A percentile compares a stretch with the other conserved stretches of the same genome.
These are phyloP conservation scores for Lactarius evosmus DNA, from an alignment of 768 basidiomycete species.

Conservation along the genomic window DNA sequence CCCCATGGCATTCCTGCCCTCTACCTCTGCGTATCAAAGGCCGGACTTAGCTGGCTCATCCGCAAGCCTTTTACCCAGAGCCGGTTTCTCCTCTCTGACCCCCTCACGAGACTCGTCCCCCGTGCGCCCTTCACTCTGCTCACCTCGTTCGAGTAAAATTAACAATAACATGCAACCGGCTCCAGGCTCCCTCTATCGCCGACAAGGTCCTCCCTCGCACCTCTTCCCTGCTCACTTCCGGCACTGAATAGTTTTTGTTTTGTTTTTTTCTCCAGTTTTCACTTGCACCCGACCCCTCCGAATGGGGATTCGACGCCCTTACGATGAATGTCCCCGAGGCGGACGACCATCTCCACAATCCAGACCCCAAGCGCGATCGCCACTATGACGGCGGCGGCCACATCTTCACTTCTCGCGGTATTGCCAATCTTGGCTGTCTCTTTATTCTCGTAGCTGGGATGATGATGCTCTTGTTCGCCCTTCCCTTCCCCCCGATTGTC, in stretches of 20 bases:
- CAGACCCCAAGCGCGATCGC: slow-evolving; percentile 52
- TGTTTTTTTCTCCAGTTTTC: slow-evolving; percentile 35
- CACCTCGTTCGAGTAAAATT: background rate
- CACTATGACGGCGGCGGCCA: slow-evolving; percentile 54
- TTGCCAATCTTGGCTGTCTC: slow-evolving; percentile 67
- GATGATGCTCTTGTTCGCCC: slow-evolving; percentile 56
- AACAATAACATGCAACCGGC: background rate
- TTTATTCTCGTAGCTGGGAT: slow-evolving; percentile 48
- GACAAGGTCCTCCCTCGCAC: slow-evolving; percentile 13
- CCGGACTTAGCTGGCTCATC: slow-evolving; percentile 22
- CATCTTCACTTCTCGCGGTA: slow-evolving; percentile 58
- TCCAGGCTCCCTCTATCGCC: slow-evolving; percentile 19
- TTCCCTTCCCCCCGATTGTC: background rate
- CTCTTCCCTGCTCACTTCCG: background rate
- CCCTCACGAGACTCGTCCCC: background rate
- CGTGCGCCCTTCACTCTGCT: slow-evolving; percentile 4
- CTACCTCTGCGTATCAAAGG: slow-evolving; percentile 11
- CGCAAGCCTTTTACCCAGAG: slow-evolving; percentile 18
- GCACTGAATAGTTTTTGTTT: background rate
- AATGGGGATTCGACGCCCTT: slow-evolving; percentile 49
- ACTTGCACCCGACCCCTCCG: slow-evolving; percentile 43
- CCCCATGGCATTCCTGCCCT: slow-evolving; percentile 3
- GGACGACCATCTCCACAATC: slow-evolving; percentile 65
- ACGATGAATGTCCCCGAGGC: slow-evolving; percentile 46
- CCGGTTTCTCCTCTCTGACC: background rate